A percentile compares a stretch with the other conserved stretches of the same genome.
These are phyloP conservation scores for Cynanchum wilfordii DNA, from an alignment of 257 asterid genomes.

Conservation along the genomic window DNA sequence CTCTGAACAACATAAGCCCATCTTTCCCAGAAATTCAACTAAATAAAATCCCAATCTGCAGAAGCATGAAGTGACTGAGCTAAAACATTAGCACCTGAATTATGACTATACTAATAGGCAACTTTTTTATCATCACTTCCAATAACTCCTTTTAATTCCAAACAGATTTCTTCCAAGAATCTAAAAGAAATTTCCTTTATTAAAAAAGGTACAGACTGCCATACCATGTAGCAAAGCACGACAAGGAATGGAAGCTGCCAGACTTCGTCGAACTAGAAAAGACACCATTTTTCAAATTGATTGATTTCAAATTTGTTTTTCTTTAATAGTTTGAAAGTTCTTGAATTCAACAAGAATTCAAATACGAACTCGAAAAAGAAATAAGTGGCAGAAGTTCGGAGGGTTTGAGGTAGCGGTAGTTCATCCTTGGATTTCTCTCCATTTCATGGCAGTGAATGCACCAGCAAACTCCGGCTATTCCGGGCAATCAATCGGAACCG, in stretches of 20 bases:
- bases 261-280: constrained; percentile 45
- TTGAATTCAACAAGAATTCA: neutral
- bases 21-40: neutral
- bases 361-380: neutral
- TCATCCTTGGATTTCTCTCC: neutral
- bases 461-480: neutral
- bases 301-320: neutral
- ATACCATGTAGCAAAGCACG: constrained; percentile 35
- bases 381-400: neutral
- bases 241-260: constrained; percentile 14
- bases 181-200: neutral
- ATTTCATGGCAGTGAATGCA: neutral
- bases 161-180: neutral
- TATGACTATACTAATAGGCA: too few relatives aligned
- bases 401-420: neutral
- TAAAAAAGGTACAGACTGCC: neutral
- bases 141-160: neutral
- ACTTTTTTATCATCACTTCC: neutral
- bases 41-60: neutral
- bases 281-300: constrained; percentile 34
- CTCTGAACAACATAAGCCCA: neutral
- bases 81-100: neutral
- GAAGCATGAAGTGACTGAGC: neutral
- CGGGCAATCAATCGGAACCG: constrained; percentile 3
- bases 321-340: too few relatives aligned